Conservation (phyloP, 2,329 filamentous ascomycete species). For the Exophiala sp. region DNA sequence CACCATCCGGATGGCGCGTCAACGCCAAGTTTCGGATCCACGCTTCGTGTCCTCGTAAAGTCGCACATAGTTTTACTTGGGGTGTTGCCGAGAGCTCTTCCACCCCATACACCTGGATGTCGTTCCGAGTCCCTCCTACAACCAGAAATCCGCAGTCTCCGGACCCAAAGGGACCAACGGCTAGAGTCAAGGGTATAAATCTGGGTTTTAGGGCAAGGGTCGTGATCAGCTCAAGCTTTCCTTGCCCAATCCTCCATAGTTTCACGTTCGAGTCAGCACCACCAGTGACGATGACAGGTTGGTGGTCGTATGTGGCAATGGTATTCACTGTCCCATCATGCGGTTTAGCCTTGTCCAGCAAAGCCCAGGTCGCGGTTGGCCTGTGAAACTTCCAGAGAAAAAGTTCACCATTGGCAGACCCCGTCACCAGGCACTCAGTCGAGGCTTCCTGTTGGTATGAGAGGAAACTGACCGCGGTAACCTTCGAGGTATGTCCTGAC, state of each 20-base stretch:
- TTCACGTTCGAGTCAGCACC: conserved; percentile 58
- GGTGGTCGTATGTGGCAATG: conserved; percentile 44
- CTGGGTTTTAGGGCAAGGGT: conserved; percentile 67
- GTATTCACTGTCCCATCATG: conserved; percentile 72
- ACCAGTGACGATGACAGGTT: conserved; percentile 51
- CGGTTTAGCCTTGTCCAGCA: conserved; percentile 50
- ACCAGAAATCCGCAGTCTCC: conserved; percentile 58
- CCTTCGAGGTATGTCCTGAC: conserved; percentile 67
- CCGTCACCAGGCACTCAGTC: conserved; percentile 62
- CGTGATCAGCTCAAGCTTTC: conserved; percentile 52
- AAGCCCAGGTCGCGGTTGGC: conserved; percentile 34
- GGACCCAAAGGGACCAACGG: conserved; percentile 57
- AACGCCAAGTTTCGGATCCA: conserved; percentile 89
- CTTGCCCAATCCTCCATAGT: conserved; percentile 58
- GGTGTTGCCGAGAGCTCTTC: conserved; percentile 37
- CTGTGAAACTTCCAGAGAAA: conserved; percentile 52
- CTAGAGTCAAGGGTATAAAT: conserved; percentile 74
- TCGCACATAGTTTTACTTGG: conserved; percentile 59
- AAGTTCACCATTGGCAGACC: conserved; percentile 72
- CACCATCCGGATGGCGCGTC: conserved; percentile 57
- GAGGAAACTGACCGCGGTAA: conserved; percentile 80
- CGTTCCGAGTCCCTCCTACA: conserved; percentile 74
- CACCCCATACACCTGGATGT: conserved; percentile 72
- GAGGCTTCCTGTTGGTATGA: conserved; percentile 42
- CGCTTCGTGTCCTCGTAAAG: conserved; percentile 81